Conservation (phyloP, 192 early-diverging fungal genomes). For the Backusella liffmaniae region DNA sequence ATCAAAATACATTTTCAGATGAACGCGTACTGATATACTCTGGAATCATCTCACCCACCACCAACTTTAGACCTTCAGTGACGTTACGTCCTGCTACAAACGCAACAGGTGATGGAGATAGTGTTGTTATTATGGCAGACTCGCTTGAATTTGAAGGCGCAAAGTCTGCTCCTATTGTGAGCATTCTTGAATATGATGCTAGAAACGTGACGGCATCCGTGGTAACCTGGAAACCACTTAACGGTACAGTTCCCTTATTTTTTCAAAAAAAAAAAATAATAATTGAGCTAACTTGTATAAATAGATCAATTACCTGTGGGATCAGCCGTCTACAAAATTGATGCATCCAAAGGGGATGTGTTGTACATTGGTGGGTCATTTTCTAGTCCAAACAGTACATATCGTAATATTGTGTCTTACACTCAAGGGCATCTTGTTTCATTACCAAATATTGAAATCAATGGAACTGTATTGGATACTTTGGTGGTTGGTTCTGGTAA, state of each 20-base stretch:
- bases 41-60: constrained; percentile 16
- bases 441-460: not conserved
- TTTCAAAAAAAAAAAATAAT: too few relatives aligned
- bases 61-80: constrained; percentile 21
- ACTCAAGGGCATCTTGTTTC: not conserved
- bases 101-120: constrained; percentile 4
- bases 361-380: constrained; percentile 60
- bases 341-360: constrained; percentile 34
- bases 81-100: constrained; percentile 10
- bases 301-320: constrained; percentile 43
- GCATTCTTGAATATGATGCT: constrained; percentile 33
- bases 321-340: constrained; percentile 49
- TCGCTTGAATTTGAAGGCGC: constrained; percentile 27
- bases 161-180: constrained; percentile 13
- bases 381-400: constrained; percentile 26
- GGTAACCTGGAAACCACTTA: constrained; percentile 23
- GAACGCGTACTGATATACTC: constrained; percentile 16
- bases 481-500: constrained; percentile 4
- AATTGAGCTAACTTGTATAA: too few relatives aligned
- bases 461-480: constrained; percentile 23
- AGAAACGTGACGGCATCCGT: constrained; percentile 1
- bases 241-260: not conserved
- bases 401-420: constrained; percentile 59
- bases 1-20: constrained; percentile 28
- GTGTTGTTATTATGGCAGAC: constrained; percentile 25